These are phyloP conservation scores for Phanerochaete carnosa DNA, from an alignment of 768 basidiomycete species.

Conservation along the genomic window DNA sequence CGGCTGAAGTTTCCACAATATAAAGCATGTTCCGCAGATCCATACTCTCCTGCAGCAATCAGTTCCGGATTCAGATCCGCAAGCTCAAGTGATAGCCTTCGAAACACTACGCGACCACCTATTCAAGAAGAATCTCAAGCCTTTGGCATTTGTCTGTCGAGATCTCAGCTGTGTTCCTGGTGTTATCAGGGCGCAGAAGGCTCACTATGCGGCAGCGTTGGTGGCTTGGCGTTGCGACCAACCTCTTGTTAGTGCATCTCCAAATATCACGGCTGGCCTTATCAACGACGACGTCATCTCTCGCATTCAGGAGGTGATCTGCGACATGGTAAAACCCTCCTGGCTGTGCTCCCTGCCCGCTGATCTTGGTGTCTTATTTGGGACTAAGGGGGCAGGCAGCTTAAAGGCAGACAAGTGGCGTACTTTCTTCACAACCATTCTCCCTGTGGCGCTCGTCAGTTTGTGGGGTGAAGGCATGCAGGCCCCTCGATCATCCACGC, in stretches of 20 bases:
- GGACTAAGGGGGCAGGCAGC: conserved; percentile 12
- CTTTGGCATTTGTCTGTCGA: background rate
- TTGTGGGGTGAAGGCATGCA: conserved; percentile 29
- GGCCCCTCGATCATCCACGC: background rate
- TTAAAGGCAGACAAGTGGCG: conserved; percentile 31
- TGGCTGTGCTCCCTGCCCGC: conserved; percentile 15
- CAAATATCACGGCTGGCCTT: background rate
- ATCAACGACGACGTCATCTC: background rate
- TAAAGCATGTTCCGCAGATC: background rate
- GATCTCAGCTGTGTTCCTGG: background rate
- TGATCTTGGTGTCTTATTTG: conserved; percentile 12
- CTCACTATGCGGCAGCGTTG: background rate
- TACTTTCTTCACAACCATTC: conserved; percentile 28
- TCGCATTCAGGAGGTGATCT: background rate
- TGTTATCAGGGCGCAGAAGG: background rate
- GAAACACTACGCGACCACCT: background rate
- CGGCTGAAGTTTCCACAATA: background rate
- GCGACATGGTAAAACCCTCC: conserved; percentile 8
- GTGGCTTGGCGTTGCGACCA: background rate
- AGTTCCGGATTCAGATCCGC: background rate
- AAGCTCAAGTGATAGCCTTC: background rate
- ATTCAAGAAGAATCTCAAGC: background rate
- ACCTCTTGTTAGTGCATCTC: background rate
- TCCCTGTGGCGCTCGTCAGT: conserved; percentile 33
- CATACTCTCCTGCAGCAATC: background rate